A percentile compares a stretch with the other conserved stretches of the same genome.
These are phyloP conservation scores for Stentor coeruleus DNA, from an alignment of 73 alveolate species.

Conservation along the genomic window DNA sequence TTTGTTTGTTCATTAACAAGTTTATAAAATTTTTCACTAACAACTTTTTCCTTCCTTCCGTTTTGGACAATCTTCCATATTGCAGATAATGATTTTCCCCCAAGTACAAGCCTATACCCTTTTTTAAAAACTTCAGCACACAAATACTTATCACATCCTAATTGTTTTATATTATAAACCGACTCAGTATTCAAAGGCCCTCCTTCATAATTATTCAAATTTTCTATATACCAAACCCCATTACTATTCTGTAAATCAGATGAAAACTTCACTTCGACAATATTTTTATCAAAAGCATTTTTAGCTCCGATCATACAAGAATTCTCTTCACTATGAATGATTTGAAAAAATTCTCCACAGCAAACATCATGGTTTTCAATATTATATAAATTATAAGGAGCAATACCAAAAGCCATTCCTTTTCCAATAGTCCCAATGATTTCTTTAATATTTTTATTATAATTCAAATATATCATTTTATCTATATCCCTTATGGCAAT, in stretches of 20 bases:
- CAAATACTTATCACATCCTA: too few relatives aligned
- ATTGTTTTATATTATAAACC: neutral
- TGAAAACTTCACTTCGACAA: neutral
- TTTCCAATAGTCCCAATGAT: neutral
- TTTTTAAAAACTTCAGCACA: too few relatives aligned
- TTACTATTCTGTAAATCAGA: neutral
- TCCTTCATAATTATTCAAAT: neutral
- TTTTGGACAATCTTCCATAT: neutral
- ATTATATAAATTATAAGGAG: neutral
- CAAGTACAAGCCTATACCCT: neutral
- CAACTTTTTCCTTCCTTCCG: neutral
- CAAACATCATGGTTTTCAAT: neutral
- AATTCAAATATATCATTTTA: neutral
- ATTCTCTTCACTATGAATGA: neutral
- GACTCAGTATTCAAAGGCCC: neutral
- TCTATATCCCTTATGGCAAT: neutral
- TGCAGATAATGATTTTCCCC: neutral
- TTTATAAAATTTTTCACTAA: neutral
- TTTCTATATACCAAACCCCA: conserved; percentile 13
- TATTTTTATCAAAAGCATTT: neutral
- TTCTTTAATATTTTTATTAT: too few relatives aligned
- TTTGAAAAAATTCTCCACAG: neutral
- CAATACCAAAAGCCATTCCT: neutral
- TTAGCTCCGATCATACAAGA: neutral
- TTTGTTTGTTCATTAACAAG: neutral